Evolutionary conservation across 2,329 filamentous ascomycete species (phyloP).

Genomic region (Microsporum canis): DNA sequence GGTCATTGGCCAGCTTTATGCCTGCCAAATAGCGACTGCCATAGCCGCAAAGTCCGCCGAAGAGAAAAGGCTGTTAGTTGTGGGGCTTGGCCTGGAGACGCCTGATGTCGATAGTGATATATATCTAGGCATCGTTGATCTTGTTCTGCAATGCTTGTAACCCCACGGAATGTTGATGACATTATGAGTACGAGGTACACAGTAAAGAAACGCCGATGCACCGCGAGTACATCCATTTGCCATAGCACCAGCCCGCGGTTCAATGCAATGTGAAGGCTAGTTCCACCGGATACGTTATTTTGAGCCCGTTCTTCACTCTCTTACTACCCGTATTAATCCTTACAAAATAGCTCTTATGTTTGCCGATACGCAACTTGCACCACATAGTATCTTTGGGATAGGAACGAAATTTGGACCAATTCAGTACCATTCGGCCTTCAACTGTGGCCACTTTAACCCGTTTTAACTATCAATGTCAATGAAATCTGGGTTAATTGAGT

Average conservation of each 20-base stretch:
- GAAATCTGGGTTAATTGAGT: too few species aligned
- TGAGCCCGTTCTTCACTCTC: too few species aligned
- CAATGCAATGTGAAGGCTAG: background rate
- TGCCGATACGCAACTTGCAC: too few species aligned
- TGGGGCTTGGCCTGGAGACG: constrained; percentile 47
- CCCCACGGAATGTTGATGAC: background rate
- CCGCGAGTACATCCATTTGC: background rate
- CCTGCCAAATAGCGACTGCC: constrained; percentile 75
- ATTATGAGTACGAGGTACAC: background rate
- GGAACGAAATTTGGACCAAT: too few species aligned
- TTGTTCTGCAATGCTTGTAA: constrained; percentile 34
- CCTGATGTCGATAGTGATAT: constrained; percentile 31
- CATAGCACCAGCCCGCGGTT: background rate
- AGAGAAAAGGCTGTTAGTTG: constrained; percentile 48
- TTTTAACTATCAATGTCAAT: too few species aligned
- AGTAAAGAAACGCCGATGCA: background rate
- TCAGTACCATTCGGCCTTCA: too few species aligned
- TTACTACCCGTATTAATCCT: too few species aligned
- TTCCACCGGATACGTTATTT: background rate
- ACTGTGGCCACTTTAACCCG: too few species aligned
- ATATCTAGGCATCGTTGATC: constrained; percentile 34
- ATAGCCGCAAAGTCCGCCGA: constrained; percentile 59
- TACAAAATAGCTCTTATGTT: too few species aligned
- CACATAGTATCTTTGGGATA: too few species aligned
- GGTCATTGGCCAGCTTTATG: constrained; percentile 74